Base-by-base conservation (phyloP, 2,329 filamentous ascomycete species). In the Achaetomium macrosporum region DNA sequence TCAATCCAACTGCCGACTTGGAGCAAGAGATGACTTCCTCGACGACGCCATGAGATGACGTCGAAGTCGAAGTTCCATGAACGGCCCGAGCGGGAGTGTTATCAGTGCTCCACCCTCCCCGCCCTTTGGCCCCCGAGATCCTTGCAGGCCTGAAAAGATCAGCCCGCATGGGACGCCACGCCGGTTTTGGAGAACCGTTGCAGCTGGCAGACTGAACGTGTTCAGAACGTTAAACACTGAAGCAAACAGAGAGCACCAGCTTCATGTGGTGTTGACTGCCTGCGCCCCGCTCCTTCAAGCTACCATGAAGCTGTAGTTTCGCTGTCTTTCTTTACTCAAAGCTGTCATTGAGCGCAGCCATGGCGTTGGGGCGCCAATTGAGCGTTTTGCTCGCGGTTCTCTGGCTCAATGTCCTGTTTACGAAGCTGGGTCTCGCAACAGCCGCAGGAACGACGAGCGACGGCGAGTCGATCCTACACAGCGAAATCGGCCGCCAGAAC, bases 401-500 rank as follows among this genome's bases (percentile, higher is more conserved):
- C 33, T 59, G 60, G 51, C 59, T 61, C 53, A 59, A 57, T 48
- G 54, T 56, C 40, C 45, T 63, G 48, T 51, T 58, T 12, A 42
- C 45, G 49, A 43, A 5, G 44, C 59, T 46, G 9, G 40, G 51
- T 12, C n/a, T 42, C 15, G 42, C 41, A 19, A 19, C 33, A 2
- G 39, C 42, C 9, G 12, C 54, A 2, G 43, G 41, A 2, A 42
- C 51, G 2, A 19, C 46, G 9, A 40, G 54, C 3, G 57, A 60
- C 20, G 64, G 62, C 54, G 67, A 62, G 57, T 68, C 69, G 40
- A 69, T 78, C 50, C 64, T 79, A 36, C 73, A 70, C 41, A 69
- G 67, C 57, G 77, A 81, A 63, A 70, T 79, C 55, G 73, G 71
- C 33, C 76, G 76, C 13, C 66, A 75, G 57, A 82, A 81, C 65